Base-by-base conservation (phyloP, 371 early-diverging fungal species). In the Circinella minor region DNA sequence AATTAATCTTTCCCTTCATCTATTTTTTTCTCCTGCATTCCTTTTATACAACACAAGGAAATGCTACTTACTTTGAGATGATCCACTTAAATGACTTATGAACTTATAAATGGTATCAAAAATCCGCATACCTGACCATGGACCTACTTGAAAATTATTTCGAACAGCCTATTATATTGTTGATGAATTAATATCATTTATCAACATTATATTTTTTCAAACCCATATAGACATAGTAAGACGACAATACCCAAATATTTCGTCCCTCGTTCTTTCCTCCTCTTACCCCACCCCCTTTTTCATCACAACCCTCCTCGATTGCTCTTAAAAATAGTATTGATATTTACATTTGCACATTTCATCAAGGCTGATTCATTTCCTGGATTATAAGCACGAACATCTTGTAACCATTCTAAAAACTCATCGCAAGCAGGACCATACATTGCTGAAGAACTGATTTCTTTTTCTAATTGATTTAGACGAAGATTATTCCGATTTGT, bases 391-490 rank as follows among this genome's bases (percentile, higher is more conserved):
- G 78, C 79, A 15, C 77, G 64, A n/a, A 20, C 13, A 68, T 83
- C 83, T n/a, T 64, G 67, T 9, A 80, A 54, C 83, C 81, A 79
- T 20, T 64, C 63, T 14, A 72, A 27, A 38, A 83, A 70, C 17
- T 83, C 83, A 61, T 83, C 83, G 48, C 81, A 81, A 17, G 81
- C 83, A 14, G 64, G 66, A 10, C 81, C 83, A 59, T 71, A 83
- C 1, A 74, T 75, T 0, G 68, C 34, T 39, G 74, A 54, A 6
- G 74, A 55, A 10, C 63, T 63, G n/a, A 82, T 61, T 36, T 82
- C 80, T 37, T 68, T 27, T 48, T 74, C 73, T 20, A 82, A 55
- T 17, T 79, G 69, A 38, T 17, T 20, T 15, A 82, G 66, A 9
- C 79, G 71, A 13, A 63, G 37, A n/a, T 73, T 75, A 49, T 80